Conservation (phyloP, 2,329 filamentous ascomycete genomes). For the Fusarium sp. region DNA sequence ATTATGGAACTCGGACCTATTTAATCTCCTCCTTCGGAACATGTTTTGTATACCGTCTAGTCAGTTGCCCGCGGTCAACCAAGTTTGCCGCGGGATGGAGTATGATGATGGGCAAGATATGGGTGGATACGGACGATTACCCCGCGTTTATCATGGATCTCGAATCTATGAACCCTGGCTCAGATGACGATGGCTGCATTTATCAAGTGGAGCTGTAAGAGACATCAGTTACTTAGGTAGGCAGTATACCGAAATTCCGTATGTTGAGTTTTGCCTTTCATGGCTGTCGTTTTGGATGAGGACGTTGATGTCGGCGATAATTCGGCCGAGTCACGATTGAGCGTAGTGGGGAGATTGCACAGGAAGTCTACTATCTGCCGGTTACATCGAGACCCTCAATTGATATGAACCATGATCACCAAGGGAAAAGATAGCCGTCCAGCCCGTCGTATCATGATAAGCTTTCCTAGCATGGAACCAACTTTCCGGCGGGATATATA, state of each 20-base stretch:
- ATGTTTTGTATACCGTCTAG: not conserved
- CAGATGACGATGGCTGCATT: not conserved
- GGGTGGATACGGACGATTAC: not conserved
- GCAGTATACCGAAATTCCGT: not conserved
- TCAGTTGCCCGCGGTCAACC: constrained; percentile 1
- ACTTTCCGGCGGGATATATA: not conserved
- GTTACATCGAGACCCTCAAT: constrained; percentile 2
- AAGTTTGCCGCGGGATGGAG: not conserved
- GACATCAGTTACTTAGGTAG: not conserved
- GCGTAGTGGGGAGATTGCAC: too few relatives aligned
- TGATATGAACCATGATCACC: not conserved
- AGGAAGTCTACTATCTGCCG: not conserved
- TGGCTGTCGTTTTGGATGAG: too few relatives aligned
- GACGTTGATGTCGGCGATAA: not conserved
- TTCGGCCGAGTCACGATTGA: not conserved
- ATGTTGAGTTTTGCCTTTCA: not conserved
- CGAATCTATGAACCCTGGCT: not conserved
- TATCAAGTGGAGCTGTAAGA: not conserved
- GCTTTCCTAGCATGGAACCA: not conserved
- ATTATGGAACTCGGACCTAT: not conserved
- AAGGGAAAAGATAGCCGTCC: not conserved
- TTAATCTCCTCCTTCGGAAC: not conserved
- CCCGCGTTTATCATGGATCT: constrained; percentile 10
- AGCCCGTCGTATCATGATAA: not conserved
- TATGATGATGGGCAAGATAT: not conserved